These are phyloP conservation scores for Fraxinus floribunda DNA, from an alignment of 305 asterid species.

Conservation along the genomic window DNA sequence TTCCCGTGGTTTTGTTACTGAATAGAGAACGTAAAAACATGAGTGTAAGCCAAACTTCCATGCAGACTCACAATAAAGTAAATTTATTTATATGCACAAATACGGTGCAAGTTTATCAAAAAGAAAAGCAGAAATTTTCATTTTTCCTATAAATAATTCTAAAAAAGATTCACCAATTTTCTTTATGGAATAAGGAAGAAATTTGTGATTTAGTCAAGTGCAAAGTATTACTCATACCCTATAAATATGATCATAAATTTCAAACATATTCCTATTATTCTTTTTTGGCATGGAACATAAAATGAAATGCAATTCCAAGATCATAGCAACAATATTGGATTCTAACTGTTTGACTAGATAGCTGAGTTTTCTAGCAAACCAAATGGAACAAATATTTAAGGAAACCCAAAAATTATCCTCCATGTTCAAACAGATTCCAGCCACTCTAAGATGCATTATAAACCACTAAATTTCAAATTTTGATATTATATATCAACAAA, in stretches of 20 bases:
- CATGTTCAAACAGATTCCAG: neutral
- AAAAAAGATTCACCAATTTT: neutral
- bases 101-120: neutral
- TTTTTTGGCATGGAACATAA: neutral
- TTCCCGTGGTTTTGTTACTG: constrained; percentile 58
- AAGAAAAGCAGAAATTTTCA: neutral
- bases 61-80: neutral
- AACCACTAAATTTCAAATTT: neutral
- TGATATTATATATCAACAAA: neutral
- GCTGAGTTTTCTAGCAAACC: neutral
- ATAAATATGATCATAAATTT: neutral
- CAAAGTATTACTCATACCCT: neutral
- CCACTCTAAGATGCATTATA: neutral
- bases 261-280: neutral
- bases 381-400: neutral
- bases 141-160: neutral
- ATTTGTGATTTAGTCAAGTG: neutral
- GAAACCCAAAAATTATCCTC: neutral
- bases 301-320: neutral
- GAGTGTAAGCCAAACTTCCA: neutral
- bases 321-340: neutral
- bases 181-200: neutral
- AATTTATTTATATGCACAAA: neutral
- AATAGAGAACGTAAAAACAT: neutral
- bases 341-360: neutral